A percentile compares a stretch with the other conserved stretches of the same genome.
phyloP scores from a whole-genome alignment of 768 basidiomycete species.

The Kwoniella dejecticola region DNA sequence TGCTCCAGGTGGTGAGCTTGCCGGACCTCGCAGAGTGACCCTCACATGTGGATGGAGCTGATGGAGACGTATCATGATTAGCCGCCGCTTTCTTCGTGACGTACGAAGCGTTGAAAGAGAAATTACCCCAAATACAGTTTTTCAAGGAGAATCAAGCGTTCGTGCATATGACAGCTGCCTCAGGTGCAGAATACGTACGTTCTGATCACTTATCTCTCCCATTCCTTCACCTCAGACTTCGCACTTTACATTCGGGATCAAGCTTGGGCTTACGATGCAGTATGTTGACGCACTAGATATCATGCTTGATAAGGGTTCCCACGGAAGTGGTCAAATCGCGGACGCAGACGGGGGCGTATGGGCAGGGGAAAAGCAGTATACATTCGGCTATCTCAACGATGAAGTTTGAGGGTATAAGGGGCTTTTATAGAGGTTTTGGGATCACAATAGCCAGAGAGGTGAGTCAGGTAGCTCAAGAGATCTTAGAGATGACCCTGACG shows the following conservation, averaged over 20 bases:
- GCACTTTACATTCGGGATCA: too few species aligned
- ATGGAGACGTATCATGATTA: constrained; percentile 52
- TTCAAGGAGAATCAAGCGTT: constrained; percentile 60
- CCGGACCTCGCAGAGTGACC: too few species aligned
- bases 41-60: background rate
- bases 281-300: constrained; percentile 56
- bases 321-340: constrained; percentile 96
- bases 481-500: background rate
- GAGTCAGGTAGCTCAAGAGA: background rate
- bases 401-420: constrained; percentile 66
- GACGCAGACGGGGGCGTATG: constrained; percentile 80
- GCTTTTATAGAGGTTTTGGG: constrained; percentile 86
- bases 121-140: constrained; percentile 64
- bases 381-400: constrained; percentile 53
- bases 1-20: constrained; percentile 82
- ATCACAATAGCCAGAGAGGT: constrained; percentile 75
- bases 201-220: background rate
- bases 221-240: background rate
- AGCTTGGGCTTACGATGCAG: too few species aligned
- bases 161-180: constrained; percentile 63
- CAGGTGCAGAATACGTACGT: constrained; percentile 63
- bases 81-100: constrained; percentile 94
- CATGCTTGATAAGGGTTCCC: constrained; percentile 89
- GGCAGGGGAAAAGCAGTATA: constrained; percentile 52
- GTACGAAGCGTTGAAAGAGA: constrained; percentile 83